Base-by-base conservation (phyloP, 2,329 filamentous ascomycete genomes). In the Orbilia oligospora region DNA sequence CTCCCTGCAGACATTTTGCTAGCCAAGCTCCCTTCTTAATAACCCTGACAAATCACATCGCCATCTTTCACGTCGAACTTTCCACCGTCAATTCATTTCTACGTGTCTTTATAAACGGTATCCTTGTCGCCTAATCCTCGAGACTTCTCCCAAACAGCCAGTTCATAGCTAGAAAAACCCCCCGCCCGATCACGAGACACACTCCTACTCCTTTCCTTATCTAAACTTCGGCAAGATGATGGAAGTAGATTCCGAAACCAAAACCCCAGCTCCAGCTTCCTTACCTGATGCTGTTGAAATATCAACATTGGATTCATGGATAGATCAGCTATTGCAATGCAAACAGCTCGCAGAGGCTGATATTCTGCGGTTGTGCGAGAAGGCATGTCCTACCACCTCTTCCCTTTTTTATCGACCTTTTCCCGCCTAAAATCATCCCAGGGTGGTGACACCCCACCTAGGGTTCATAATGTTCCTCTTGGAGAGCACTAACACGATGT, bases 261-360 rank as follows among this genome's bases (percentile, higher is more conserved):
- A 94, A 86, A 91, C 92, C 83, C 92, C 94, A 81, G 90, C 92
- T 84, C 89, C 90, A 81, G 89, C 93, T 84, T 92, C 92, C 84
- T 86, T 97, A 77, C 90, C 93, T 64, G 87, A 90, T 71, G 89
- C 90, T 83, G 96, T 98, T 87, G 92, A 95, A 71, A 91, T 94
- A 79, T 93, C 94, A 82, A 96, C 97, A 87, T 89, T 99, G 80
- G 96, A 99, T 85, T 94, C 94, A 84, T 99, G 96, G 96, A 98
- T 99, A 84, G 95, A 97, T 88, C 94, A 89, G 87, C 88, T 99
- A 86, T 98, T 99, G 95, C 91, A 87, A 84, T 99, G 96, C 92
- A 99, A 99, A 88, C 96, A 98, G 89, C 89, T 99, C 85, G 90
- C 93, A 80, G 96, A 99, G 87, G 88, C 90, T 81, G 96, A 99